Evolutionary conservation across 2,329 filamentous ascomycete genomes (phyloP), one percentile per base, ranked within the genome.

Genomic region (Talaromyces marneffei): DNA sequence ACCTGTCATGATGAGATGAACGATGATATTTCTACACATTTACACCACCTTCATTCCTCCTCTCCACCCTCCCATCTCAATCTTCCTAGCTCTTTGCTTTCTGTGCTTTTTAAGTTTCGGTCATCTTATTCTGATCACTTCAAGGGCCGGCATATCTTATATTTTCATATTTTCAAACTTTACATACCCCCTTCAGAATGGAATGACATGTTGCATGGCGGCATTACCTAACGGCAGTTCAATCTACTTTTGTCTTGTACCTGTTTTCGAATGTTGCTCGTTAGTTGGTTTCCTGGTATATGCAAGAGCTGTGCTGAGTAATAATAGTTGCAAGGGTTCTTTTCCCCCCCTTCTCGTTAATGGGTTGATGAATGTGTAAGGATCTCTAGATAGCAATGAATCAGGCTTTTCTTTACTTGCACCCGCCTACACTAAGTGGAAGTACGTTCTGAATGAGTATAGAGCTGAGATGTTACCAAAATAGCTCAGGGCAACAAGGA

Each of bases 1-100:
- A 97, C 77, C 82, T 99, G 66, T 96, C 92, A 63, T 96, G 67
- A 62, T 37, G 56, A 59, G 9, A 20, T 39, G 27, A 29, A 59
- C 39, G 57, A 59, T 54, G 46, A 55, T 44, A 25, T 29, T 23
- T n/a, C 48, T 39, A 48, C 18, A 59, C 23, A 18, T 39, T 27
- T 54, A n/a, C 46, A 27, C 23, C 23, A 25, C 27, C 42, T 44
- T 20, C 12, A 23, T 62, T 27, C 8, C 40, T n/a, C 27, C 23
- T 40, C 10, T 27, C 18, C 10, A 14, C 29, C 58, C 25, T 37
- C n/a, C 9, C 46, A 44, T 53, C 14, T 7, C 31, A n/a, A n/a
- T n/a, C 7, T 27, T 20, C 33, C 12, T 12, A 4, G 5, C 35
- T 55, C 27, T 55, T 27, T 40, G 33, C 12, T 37, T 44, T 50